Base-by-base conservation (phyloP, 2,329 filamentous ascomycete species). In the Cladophialophora yegresii region DNA sequence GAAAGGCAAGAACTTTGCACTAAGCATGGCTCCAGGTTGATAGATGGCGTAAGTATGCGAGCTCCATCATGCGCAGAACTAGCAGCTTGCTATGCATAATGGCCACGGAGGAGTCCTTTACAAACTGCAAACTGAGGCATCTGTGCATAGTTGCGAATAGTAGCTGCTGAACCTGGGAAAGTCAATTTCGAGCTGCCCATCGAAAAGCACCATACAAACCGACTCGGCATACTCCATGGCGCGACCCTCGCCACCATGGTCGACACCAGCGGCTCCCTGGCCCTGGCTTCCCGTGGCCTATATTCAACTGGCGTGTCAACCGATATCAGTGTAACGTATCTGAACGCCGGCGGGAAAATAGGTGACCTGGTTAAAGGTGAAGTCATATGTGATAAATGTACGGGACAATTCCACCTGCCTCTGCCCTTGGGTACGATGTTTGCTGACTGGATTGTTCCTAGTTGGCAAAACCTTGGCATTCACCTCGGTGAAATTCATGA, bases 261-360 rank as follows among this genome's bases (percentile, higher is more conserved):
- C 54, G 87, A 89, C 69, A 82, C 89, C 0, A 86, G 87, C 4
- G 87, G 87, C 23, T 88, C 85, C 16, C 77, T 89, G 9, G 87
- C 87, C 8, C 84, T 89, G 47, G 87, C 87, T 6, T 89, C 87
- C 0, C 79, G 83, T 36, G 87, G 87, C 0, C 79, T 89, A 1
- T 89, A 85, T 72, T 82, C 86, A 22, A 89, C 87, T 0, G 87
- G 87, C 7, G 87, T 89, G 1, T 87, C 85, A 1, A 89, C 87
- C 3, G 87, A 89, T 74, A 74, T 89, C 9, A 88, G 83, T 68
- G 83, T 89, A 3, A 89, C 87, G 1, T 89, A 88, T 70, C 76
- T 89, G 13, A 84, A 79, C 58, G 85, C 85, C 1, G 87, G 87
- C 7, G 87, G 87, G 6, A 86, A 84, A 69, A 78, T 88, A 4